Evolutionary conservation across 257 asterid species (phyloP).

Genomic region (Gynochthodes officinalis): DNA sequence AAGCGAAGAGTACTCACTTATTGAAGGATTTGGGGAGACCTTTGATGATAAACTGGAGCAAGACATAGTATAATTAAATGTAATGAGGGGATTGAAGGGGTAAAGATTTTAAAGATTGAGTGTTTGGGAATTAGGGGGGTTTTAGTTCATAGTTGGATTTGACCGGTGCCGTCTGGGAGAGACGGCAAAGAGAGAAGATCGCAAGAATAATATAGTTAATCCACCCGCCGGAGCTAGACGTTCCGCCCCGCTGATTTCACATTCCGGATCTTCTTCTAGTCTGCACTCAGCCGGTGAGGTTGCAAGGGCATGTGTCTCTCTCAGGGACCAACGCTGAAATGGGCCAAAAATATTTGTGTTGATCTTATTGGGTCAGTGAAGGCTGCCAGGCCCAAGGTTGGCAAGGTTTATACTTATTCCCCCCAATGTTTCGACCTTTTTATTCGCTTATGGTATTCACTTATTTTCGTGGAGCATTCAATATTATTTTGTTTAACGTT

Average conservation of each 20-base stretch:
- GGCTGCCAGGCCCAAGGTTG: background rate
- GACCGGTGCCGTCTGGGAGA: background rate
- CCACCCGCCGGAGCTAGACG: background rate
- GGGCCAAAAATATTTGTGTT: background rate
- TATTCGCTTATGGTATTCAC: no score
- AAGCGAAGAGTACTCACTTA: background rate
- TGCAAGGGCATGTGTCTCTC: background rate
- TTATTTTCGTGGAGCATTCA: no score
- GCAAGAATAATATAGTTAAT: background rate
- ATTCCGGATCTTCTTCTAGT: background rate
- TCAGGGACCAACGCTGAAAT: background rate
- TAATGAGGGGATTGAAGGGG: background rate
- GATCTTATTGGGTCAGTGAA: background rate
- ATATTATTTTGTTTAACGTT: no score
- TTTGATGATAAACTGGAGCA: slow-evolving; percentile 8
- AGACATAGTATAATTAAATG: slow-evolving; percentile 1
- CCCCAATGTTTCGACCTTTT: no score
- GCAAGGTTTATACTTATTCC: no score
- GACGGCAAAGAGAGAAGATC: background rate
- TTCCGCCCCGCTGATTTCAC: background rate
- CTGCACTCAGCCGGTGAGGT: background rate
- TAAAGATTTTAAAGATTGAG: background rate
- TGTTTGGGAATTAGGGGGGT: background rate
- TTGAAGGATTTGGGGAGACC: slow-evolving; percentile 18
- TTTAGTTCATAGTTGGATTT: background rate